These are phyloP conservation scores for Candida takata DNA, from an alignment of 805 yeast genomes.

Conservation along the genomic window DNA sequence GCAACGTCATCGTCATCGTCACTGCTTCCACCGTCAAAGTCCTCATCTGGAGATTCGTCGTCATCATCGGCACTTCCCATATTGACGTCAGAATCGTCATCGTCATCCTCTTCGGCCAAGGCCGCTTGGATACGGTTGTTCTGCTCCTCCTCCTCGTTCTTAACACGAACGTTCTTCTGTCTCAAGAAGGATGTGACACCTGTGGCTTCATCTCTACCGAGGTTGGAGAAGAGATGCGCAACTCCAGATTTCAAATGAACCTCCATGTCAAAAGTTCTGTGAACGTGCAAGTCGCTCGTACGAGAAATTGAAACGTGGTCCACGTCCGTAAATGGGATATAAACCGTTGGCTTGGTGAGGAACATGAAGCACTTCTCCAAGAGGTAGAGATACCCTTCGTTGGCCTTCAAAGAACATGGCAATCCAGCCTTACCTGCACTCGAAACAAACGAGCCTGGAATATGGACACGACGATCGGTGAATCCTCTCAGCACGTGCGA, in stretches of 20 bases:
- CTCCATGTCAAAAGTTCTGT: constrained; percentile 91
- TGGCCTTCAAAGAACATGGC: constrained; percentile 87
- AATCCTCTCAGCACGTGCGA: constrained; percentile 86
- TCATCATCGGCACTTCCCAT: constrained; percentile 75
- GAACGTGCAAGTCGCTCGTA: constrained; percentile 63
- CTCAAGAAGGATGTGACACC: constrained; percentile 68
- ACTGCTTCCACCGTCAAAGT: constrained; percentile 48
- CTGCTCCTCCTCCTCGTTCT: constrained; percentile 85
- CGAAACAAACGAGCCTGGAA: constrained; percentile 77
- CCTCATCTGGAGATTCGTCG: constrained; percentile 82
- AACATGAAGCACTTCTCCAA: constrained; percentile 86
- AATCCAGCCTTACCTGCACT: constrained; percentile 79
- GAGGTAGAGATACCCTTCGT: constrained; percentile 91
- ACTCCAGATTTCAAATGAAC: constrained; percentile 59
- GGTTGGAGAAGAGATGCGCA: constrained; percentile 79
- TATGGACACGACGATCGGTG: constrained; percentile 76
- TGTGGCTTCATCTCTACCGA: constrained; percentile 84
- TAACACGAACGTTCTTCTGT: constrained; percentile 70
- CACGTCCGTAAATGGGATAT: constrained; percentile 81
- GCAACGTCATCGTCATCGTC: constrained; percentile 47
- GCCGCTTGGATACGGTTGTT: constrained; percentile 76
- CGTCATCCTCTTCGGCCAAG: constrained; percentile 43
- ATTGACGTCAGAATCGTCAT: constrained; percentile 42
- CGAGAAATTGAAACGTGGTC: constrained; percentile 76
- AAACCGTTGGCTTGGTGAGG: constrained; percentile 89